These are phyloP conservation scores for Diplodia corticola DNA, from an alignment of 2,329 filamentous ascomycete genomes.

Conservation along the genomic window DNA sequence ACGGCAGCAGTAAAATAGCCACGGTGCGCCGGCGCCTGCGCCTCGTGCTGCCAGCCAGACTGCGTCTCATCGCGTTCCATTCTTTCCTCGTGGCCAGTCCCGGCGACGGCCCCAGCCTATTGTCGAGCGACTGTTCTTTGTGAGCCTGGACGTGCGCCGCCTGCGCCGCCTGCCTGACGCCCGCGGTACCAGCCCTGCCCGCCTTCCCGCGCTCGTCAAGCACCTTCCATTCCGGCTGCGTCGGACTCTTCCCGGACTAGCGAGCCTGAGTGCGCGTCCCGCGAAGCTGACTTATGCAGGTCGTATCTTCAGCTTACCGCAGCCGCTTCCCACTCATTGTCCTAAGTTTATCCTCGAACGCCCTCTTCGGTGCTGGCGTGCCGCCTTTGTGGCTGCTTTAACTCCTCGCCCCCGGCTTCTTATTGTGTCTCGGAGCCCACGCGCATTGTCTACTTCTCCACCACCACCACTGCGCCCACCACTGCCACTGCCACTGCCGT, in stretches of 20 bases:
- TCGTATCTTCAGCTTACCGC: conserved; percentile 17
- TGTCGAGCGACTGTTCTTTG: conserved; percentile 1
- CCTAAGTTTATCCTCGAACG: background rate
- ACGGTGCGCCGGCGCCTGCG: background rate
- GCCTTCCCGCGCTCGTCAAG: background rate
- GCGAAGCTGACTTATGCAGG: conserved; percentile 21
- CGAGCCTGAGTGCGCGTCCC: background rate
- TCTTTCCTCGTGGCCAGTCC: conserved; percentile 13
- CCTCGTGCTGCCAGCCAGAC: background rate
- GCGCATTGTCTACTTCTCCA: background rate
- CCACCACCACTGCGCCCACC: background rate
- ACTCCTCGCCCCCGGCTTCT: background rate
- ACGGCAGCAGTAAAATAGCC: background rate
- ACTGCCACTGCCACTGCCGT: background rate
- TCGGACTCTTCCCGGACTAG: conserved; percentile 1
- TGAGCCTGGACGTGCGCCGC: conserved; percentile 14
- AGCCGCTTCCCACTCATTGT: background rate
- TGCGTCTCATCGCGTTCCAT: conserved; percentile 1
- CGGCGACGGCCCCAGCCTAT: conserved; percentile 10
- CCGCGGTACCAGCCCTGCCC: background rate
- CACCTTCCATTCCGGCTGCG: conserved; percentile 2
- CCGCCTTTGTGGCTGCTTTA: background rate
- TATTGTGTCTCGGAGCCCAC: background rate
- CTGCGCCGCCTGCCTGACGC: background rate
- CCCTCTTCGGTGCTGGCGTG: background rate